Percentiles rank a stretch among this genome's conserved stretches.
Evolutionary conservation across 2,329 filamentous ascomycete genomes (phyloP).

Genomic region (Fusarium agapanthi): DNA sequence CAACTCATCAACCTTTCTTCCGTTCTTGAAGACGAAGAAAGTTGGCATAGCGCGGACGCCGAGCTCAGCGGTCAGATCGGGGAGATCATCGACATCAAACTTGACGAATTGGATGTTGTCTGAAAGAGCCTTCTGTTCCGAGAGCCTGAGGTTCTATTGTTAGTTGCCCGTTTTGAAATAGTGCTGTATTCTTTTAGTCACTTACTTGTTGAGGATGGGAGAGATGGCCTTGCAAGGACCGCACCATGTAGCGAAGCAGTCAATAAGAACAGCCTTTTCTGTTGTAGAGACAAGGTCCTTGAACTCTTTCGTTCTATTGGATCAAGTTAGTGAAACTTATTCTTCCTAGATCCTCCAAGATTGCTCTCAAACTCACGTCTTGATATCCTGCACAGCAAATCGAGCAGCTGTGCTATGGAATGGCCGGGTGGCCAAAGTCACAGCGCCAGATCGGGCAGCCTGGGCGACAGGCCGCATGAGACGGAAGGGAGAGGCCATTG

Average conservation of each 20-base stretch:
- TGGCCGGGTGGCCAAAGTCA: constrained; percentile 22
- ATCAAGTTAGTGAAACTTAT: neutral
- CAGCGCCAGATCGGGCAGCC: constrained; percentile 25
- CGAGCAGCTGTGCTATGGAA: constrained; percentile 52
- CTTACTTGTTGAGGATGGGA: constrained; percentile 65
- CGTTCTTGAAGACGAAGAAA: constrained; percentile 85
- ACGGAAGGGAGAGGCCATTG: constrained; percentile 32
- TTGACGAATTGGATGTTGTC: constrained; percentile 80
- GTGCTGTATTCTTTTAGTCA: neutral
- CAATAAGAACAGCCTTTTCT: constrained; percentile 76
- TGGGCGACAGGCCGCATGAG: constrained; percentile 31
- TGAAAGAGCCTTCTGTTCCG: constrained; percentile 55
- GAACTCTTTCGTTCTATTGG: constrained; percentile 66
- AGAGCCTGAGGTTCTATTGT: constrained; percentile 25
- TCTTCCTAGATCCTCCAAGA: neutral
- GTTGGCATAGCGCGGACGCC: constrained; percentile 92
- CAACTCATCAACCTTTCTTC: constrained; percentile 75
- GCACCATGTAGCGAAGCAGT: constrained; percentile 75
- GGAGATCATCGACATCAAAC: constrained; percentile 87
- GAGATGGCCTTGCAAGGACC: constrained; percentile 93
- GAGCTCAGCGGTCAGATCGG: constrained; percentile 78
- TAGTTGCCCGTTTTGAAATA: neutral
- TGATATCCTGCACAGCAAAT: constrained; percentile 56
- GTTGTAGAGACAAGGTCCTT: constrained; percentile 58
- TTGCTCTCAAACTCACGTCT: constrained; percentile 44